phyloP scores from a whole-genome alignment of 805 yeast genomes.

The Hagleromyces aurorensis region DNA sequence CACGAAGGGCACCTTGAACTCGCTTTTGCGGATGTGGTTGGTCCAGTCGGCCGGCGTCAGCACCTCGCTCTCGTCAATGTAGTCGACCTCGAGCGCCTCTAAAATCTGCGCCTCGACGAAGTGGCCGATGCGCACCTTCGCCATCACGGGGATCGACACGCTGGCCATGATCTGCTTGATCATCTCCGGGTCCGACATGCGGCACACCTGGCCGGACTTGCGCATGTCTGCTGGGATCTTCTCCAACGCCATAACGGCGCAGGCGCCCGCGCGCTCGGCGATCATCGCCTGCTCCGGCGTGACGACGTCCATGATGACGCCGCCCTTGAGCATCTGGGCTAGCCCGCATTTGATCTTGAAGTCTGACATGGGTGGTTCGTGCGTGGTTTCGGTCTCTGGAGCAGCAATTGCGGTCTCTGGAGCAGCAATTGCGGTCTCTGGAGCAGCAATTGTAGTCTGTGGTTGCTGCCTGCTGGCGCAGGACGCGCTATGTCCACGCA shows the following conservation, averaged over 20 bases:
- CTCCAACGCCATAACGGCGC: constrained; percentile 86
- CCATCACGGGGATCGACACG: constrained; percentile 73
- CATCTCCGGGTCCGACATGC: constrained; percentile 83
- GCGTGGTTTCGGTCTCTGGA: background rate
- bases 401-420: background rate
- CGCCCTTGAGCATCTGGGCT: constrained; percentile 82
- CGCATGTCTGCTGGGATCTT: constrained; percentile 82
- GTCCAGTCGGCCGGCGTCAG: constrained; percentile 72
- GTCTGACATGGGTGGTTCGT: constrained; percentile 16
- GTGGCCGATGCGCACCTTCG: constrained; percentile 79
- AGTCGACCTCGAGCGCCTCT: constrained; percentile 65
- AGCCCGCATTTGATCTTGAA: constrained; percentile 62
- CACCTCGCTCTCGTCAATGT: constrained; percentile 79
- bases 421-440: no score
- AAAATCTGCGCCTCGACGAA: constrained; percentile 73
- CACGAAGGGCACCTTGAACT: constrained; percentile 67
- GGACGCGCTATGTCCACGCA: no score
- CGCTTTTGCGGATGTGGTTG: constrained; percentile 52
- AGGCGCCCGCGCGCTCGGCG: constrained; percentile 80
- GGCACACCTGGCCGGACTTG: constrained; percentile 70
- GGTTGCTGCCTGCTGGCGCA: no score
- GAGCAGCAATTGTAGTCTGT: no score
- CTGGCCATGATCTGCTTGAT: constrained; percentile 59
- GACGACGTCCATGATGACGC: constrained; percentile 69
- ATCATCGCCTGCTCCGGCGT: constrained; percentile 71